A percentile compares a stretch with the other conserved stretches of the same genome.
These are phyloP conservation scores for Plasmodium cynomolgi DNA, from an alignment of 169 alveolate species.

Conservation along the genomic window DNA sequence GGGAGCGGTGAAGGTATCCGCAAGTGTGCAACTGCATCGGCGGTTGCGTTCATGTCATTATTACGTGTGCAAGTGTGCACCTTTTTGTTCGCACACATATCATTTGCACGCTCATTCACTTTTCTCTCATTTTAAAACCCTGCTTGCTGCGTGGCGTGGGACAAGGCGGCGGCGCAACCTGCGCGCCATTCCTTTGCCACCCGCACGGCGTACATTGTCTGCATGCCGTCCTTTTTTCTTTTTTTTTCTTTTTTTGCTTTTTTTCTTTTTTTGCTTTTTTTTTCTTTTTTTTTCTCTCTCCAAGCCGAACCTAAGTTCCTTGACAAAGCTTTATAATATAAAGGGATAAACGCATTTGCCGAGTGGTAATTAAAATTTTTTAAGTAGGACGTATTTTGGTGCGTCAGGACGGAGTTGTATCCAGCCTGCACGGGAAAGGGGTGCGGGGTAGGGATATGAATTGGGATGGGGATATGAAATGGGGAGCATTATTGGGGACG, in stretches of 20 bases:
- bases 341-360: conserved; percentile 14
- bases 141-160: not conserved
- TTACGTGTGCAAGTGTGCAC: not conserved
- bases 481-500: not conserved
- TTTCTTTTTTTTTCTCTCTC: not conserved
- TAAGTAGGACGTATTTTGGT: conserved; percentile 58
- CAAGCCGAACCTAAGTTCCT: conserved; percentile 6
- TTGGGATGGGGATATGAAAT: not conserved
- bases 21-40: not conserved
- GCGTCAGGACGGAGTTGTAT: conserved; percentile 17
- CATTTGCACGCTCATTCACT: not conserved
- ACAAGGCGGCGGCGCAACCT: not conserved
- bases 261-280: not conserved
- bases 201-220: not conserved
- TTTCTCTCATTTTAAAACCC: not conserved
- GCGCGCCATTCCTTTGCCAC: not conserved
- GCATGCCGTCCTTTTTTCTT: not conserved
- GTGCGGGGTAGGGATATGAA: not conserved
- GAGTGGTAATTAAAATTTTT: conserved; percentile 40
- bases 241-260: not conserved
- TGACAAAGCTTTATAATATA: not conserved
- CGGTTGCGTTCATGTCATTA: not conserved
- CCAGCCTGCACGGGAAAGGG: conserved; percentile 39
- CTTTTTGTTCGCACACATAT: not conserved
- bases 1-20: not conserved